phyloP scores from a whole-genome alignment of 2,329 filamentous ascomycete genomes.

The Metarhizium rileyi region DNA sequence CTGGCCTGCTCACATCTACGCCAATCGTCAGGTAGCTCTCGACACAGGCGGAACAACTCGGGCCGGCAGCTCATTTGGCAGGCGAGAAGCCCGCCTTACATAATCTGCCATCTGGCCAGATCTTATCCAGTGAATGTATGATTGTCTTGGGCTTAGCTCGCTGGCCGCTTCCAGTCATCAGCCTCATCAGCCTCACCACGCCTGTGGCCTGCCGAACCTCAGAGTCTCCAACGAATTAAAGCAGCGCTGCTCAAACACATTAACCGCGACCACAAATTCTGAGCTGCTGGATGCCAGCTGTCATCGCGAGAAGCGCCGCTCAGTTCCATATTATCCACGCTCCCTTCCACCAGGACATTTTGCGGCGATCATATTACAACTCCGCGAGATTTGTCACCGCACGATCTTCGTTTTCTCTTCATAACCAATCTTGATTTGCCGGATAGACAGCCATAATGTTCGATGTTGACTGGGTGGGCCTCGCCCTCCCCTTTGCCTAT shows the following conservation, averaged over 20 bases:
- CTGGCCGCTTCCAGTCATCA: background rate
- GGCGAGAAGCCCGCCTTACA: background rate
- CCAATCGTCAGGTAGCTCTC: slow-evolving; percentile 4
- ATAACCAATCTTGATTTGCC: background rate
- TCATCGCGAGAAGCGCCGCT: background rate
- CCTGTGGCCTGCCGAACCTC: background rate
- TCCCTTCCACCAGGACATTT: background rate
- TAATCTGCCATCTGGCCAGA: slow-evolving; percentile 12
- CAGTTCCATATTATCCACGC: background rate
- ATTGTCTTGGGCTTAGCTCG: background rate
- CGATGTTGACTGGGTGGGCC: slow-evolving; percentile 66
- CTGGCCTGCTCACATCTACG: slow-evolving; percentile 2
- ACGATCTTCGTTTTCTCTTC: background rate
- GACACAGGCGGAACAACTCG: slow-evolving; percentile 9
- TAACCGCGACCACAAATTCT: background rate
- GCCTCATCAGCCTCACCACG: too few species aligned
- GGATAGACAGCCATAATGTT: slow-evolving; percentile 5
- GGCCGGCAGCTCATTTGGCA: slow-evolving; percentile 1
- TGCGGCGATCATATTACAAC: background rate
- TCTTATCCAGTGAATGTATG: background rate
- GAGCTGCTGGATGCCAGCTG: slow-evolving; percentile 1
- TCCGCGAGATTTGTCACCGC: background rate
- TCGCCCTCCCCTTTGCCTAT: slow-evolving; percentile 82
- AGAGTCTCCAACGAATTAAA: background rate
- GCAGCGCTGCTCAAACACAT: background rate